Conservation (phyloP, 257 asterid species). For the Solanum sejunctum region DNA sequence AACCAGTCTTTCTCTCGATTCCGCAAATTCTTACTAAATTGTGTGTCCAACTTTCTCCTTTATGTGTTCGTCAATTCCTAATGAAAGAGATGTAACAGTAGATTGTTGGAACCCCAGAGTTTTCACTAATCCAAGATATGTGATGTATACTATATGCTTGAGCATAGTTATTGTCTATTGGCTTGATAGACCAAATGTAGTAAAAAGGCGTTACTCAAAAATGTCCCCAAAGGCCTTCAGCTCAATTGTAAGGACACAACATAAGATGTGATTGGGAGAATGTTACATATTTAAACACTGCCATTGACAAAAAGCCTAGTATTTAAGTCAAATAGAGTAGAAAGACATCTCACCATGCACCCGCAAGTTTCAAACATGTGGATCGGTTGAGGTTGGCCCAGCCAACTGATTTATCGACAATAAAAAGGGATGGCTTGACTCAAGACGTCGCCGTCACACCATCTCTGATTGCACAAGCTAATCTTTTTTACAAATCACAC, state of each 20-base stretch:
- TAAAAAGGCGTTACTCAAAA: neutral
- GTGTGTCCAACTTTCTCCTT: neutral
- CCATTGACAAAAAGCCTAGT: neutral
- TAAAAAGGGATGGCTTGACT: neutral
- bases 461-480: neutral
- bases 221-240: neutral
- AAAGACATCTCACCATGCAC: neutral
- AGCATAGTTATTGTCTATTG: neutral
- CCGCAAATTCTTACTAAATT: too few relatives aligned
- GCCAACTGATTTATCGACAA: too few relatives aligned
- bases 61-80: neutral
- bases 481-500: neutral
- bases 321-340: neutral
- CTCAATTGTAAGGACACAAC: neutral
- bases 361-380: neutral
- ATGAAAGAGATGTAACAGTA: too few relatives aligned
- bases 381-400: neutral
- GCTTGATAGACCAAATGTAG: neutral
- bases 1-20: neutral
- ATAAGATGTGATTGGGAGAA: neutral
- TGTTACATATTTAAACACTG: neutral
- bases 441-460: neutral
- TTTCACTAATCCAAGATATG: too few relatives aligned
- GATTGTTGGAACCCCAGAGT: too few relatives aligned
- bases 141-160: too few relatives aligned